Evolutionary conservation across 257 asterid genomes (phyloP).

Genomic region (Solanum phureja): DNA sequence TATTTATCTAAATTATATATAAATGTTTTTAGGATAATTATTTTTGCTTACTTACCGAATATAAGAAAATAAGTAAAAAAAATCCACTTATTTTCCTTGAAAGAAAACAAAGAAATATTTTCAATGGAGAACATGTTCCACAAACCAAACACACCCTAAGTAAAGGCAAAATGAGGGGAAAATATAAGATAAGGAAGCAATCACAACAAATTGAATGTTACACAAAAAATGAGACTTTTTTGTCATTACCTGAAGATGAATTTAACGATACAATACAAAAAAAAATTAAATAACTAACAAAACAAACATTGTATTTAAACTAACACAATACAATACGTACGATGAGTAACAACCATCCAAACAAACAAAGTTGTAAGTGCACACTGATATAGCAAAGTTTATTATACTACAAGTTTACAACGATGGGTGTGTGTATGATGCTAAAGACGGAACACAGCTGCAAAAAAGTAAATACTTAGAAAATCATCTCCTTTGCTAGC

Average conservation of each 20-base stretch:
- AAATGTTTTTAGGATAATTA: too few species aligned
- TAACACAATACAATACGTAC: not conserved
- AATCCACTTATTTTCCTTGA: too few species aligned
- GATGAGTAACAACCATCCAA: not conserved
- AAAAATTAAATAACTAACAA: not conserved
- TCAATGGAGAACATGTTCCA: too few species aligned
- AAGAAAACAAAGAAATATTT: too few species aligned
- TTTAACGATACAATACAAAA: too few species aligned
- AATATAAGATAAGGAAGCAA: not conserved
- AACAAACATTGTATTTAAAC: not conserved
- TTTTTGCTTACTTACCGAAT: too few species aligned
- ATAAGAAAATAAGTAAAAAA: too few species aligned
- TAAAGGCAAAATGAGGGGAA: not conserved
- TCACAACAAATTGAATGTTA: not conserved
- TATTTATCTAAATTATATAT: too few species aligned
- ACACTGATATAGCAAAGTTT: not conserved
- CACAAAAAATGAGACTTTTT: not conserved
- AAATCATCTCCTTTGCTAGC: slow-evolving; percentile 62
- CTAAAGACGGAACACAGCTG: not conserved
- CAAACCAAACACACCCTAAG: not conserved
- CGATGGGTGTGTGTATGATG: not conserved
- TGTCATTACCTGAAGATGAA: not conserved
- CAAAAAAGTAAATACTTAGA: not conserved
- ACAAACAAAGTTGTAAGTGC: not conserved
- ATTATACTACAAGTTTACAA: not conserved